These are phyloP conservation scores for Chalciporus chontae DNA, from an alignment of 768 basidiomycete species.

Conservation along the genomic window DNA sequence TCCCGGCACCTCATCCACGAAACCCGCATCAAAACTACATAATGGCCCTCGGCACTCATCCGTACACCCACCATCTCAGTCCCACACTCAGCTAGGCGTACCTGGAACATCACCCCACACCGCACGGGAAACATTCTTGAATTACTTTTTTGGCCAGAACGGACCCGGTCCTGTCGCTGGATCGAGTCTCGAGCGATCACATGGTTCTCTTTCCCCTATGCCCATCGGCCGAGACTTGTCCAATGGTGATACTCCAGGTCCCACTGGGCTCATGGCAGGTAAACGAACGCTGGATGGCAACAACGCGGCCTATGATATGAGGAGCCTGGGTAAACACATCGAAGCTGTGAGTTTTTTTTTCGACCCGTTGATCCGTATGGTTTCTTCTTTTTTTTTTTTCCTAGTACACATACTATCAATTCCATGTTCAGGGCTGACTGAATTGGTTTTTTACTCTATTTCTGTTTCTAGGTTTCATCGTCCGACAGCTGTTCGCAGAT, in stretches of 20 bases:
- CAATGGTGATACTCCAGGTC: slow-evolving; percentile 45
- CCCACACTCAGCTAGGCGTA: slow-evolving; percentile 31
- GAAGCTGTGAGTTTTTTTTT: slow-evolving; percentile 72
- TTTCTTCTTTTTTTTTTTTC: neutral
- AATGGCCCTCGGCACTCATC: slow-evolving; percentile 35
- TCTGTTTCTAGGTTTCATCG: slow-evolving; percentile 45
- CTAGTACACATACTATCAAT: slow-evolving; percentile 5
- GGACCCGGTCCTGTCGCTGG: slow-evolving; percentile 71
- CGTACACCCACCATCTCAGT: slow-evolving; percentile 28
- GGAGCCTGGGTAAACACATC: slow-evolving; percentile 94
- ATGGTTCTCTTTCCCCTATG: slow-evolving; percentile 29
- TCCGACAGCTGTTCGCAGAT: slow-evolving; percentile 60
- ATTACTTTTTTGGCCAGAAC: slow-evolving; percentile 96
- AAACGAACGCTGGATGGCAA: slow-evolving; percentile 68
- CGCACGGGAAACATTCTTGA: slow-evolving; percentile 89
- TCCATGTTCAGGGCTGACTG: slow-evolving; percentile 10
- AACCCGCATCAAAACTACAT: slow-evolving; percentile 26
- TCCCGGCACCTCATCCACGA: slow-evolving; percentile 19
- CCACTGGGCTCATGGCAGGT: slow-evolving; percentile 62
- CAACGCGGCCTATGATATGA: slow-evolving; percentile 95
- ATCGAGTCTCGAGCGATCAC: slow-evolving; percentile 44
- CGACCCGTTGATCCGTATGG: neutral
- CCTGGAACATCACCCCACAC: slow-evolving; percentile 44
- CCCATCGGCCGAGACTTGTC: slow-evolving; percentile 66
- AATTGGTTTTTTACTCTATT: slow-evolving; percentile 1